Percentiles rank a stretch among this genome's conserved stretches.
These are phyloP conservation scores for Cystoderma amianthinum DNA, from an alignment of 768 basidiomycete species.

Conservation along the genomic window DNA sequence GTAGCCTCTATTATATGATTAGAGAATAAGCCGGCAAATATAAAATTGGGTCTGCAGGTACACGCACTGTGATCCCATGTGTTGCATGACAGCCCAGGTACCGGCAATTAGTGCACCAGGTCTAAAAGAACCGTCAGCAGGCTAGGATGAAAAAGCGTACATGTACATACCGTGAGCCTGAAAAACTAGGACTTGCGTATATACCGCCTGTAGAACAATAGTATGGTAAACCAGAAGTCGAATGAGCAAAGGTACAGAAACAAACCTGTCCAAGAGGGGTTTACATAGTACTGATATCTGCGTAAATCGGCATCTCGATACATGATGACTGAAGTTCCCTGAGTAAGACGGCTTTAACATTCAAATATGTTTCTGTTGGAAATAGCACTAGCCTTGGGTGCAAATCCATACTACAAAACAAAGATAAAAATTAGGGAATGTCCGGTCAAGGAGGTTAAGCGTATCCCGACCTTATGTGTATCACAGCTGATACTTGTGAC, in stretches of 20 bases:
- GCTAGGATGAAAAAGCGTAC: neutral
- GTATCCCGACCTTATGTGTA: slow-evolving; percentile 71
- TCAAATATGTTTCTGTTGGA: slow-evolving; percentile 2
- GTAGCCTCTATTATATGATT: slow-evolving; percentile 88
- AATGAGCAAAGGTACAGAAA: slow-evolving; percentile 4
- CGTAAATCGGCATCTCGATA: slow-evolving; percentile 76
- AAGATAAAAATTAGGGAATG: slow-evolving; percentile 5
- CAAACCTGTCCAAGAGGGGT: slow-evolving; percentile 71
- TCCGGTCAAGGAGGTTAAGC: neutral
- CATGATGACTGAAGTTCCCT: slow-evolving; percentile 95
- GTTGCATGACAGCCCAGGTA: slow-evolving; percentile 94
- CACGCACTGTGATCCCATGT: slow-evolving; percentile 82
- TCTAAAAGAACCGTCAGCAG: slow-evolving; percentile 25
- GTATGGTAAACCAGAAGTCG: neutral
- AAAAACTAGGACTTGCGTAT: slow-evolving; percentile 84
- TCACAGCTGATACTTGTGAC: slow-evolving; percentile 96
- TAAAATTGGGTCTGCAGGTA: too few species aligned
- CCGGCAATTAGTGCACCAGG: slow-evolving; percentile 92
- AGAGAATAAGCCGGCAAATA: too few species aligned
- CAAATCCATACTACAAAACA: slow-evolving; percentile 73
- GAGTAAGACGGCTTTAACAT: neutral
- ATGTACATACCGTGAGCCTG: slow-evolving; percentile 72
- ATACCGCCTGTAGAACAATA: slow-evolving; percentile 55
- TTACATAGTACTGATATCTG: slow-evolving; percentile 81
- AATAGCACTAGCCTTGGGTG: slow-evolving; percentile 62